A percentile compares a stretch with the other conserved stretches of the same genome.
These are phyloP conservation scores for Vitrella brassicaformis DNA, from an alignment of 73 alveolate genomes.

Conservation along the genomic window DNA sequence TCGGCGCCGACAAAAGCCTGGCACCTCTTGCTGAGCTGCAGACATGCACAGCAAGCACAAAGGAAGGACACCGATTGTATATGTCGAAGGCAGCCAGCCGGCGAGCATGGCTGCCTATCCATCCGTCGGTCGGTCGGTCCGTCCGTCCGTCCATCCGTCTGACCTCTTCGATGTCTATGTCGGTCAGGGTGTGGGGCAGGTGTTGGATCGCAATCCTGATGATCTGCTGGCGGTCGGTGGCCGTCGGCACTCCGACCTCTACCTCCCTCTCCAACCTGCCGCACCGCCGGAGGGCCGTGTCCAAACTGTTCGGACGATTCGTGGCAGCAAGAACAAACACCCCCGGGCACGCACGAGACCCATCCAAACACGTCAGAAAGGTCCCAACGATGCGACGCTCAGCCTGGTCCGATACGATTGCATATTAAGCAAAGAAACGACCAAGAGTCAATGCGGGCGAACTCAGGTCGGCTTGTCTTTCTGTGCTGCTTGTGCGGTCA, in stretches of 20 bases:
- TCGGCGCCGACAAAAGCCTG: slow-evolving; percentile 33
- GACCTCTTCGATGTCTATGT: not conserved
- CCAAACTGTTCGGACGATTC: slow-evolving; percentile 43
- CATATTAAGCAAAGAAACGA: not conserved
- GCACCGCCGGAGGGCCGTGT: slow-evolving; percentile 54
- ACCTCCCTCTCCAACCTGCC: slow-evolving; percentile 71
- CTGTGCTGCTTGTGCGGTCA: slow-evolving; percentile 33
- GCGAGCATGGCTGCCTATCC: not conserved
- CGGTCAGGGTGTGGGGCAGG: slow-evolving; percentile 8
- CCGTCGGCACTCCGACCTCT: slow-evolving; percentile 67
- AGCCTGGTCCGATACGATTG: slow-evolving; percentile 44
- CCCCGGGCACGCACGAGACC: slow-evolving; percentile 57
- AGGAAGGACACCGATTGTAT: not conserved
- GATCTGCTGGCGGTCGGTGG: slow-evolving; percentile 54
- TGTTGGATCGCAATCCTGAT: too few relatives aligned
- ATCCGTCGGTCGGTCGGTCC: not conserved
- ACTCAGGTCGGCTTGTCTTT: slow-evolving; percentile 76
- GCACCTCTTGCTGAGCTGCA: slow-evolving; percentile 18
- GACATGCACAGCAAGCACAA: not conserved
- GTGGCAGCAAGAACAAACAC: slow-evolving; percentile 60
- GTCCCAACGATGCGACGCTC: slow-evolving; percentile 81
- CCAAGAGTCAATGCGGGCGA: slow-evolving; percentile 41
- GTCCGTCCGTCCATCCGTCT: not conserved
- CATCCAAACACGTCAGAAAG: slow-evolving; percentile 52
- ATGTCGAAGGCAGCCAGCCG: not conserved